Evolutionary conservation across 768 basidiomycete genomes (phyloP).

Genomic region (Leccinum arenicola): DNA sequence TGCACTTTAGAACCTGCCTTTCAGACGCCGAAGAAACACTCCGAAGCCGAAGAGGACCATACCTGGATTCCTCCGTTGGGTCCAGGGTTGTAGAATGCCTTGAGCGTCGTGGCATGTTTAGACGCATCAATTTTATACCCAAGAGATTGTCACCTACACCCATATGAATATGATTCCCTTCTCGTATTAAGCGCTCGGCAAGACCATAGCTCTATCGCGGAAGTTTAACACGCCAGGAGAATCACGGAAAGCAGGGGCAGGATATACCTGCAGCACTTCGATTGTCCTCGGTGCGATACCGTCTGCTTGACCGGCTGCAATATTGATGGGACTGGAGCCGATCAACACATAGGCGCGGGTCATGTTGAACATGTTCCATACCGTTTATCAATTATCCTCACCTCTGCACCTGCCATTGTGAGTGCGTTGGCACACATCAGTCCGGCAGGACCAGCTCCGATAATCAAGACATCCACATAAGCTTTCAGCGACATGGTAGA

Average conservation of each 20-base stretch:
- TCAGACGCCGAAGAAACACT: neutral
- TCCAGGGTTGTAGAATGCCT: neutral
- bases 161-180: neutral
- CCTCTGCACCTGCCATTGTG: neutral
- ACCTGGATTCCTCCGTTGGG: neutral
- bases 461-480: neutral
- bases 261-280: neutral
- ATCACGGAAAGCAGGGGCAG: neutral
- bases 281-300: neutral
- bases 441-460: neutral
- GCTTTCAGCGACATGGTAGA: neutral
- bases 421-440: neutral
- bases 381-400: neutral
- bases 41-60: neutral
- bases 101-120: neutral
- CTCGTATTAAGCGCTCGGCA: neutral
- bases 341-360: neutral
- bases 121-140: neutral
- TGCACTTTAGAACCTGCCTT: neutral
- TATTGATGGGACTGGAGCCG: neutral
- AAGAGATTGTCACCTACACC: neutral
- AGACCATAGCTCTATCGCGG: neutral
- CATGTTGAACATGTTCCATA: neutral
- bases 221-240: neutral
- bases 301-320: neutral